Conservation (phyloP, 805 yeast genomes). For the Myxozyma vanderwaltii region DNA sequence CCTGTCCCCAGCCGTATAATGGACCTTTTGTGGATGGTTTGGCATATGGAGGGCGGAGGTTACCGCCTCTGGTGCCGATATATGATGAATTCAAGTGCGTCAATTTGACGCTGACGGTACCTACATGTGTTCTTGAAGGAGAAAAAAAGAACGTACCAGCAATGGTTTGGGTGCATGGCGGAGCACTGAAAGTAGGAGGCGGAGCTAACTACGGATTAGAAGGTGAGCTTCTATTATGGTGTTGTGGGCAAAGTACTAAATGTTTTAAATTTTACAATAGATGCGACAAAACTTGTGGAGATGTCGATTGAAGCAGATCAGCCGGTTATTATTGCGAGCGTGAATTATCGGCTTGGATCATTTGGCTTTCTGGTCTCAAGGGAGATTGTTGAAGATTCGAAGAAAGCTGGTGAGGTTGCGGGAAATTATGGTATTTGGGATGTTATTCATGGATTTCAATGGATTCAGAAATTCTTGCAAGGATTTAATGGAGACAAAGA, state of each 20-base stretch:
- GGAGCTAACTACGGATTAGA: slow-evolving; percentile 34
- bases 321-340: slow-evolving; percentile 45
- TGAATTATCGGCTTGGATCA: slow-evolving; percentile 48
- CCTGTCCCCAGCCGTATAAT: slow-evolving; percentile 21
- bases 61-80: slow-evolving; percentile 9
- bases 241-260: neutral
- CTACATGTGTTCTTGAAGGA: slow-evolving; percentile 2
- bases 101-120: slow-evolving; percentile 20
- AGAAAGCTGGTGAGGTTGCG: slow-evolving; percentile 22
- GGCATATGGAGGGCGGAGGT: slow-evolving; percentile 13
- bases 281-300: slow-evolving; percentile 22
- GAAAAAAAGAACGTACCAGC: slow-evolving; percentile 5
- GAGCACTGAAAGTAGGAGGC: slow-evolving; percentile 47
- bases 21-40: slow-evolving; percentile 15
- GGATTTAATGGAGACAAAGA: slow-evolving; percentile 50
- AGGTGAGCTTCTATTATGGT: neutral
- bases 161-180: slow-evolving; percentile 47
- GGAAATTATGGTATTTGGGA: slow-evolving; percentile 51
- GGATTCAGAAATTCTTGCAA: slow-evolving; percentile 47
- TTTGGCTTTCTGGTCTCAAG: slow-evolving; percentile 48
- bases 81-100: slow-evolving; percentile 25
- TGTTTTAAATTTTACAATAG: slow-evolving; percentile 4
- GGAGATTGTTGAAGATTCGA: slow-evolving; percentile 45
- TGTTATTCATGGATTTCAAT: slow-evolving; percentile 40
- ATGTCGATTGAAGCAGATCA: slow-evolving; percentile 27